Base-by-base conservation (phyloP, 2,329 filamentous ascomycete species). In the Pleurostoma richardsiae region DNA sequence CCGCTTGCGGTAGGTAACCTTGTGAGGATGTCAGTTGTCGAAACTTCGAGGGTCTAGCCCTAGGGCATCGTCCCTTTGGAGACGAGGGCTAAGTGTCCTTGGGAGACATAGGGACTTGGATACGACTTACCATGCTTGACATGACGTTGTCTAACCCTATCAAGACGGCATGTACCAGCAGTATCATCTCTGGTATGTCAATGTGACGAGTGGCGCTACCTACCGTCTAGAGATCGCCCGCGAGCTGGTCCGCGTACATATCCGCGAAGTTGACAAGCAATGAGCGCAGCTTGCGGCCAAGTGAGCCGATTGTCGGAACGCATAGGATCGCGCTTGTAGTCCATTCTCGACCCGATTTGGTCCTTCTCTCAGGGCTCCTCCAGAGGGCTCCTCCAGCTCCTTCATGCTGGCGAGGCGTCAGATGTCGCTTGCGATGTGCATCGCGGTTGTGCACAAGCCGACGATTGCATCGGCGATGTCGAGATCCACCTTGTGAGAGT, bases 401-500 rank as follows among this genome's bases (percentile, higher is more conserved):
- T 96, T 95, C 68, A 83, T 78, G 59, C 78, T 74, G 5, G 85
- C 85, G 41, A 92, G 72, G 60, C 88, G 84, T 42, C 87, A 77
- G 54, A 94, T 86, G 57, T 92, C 87, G 41, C 77, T 76, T 42
- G 81, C 79, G 50, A 95, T 91, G 49, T 85, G 81, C 60, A 88
- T 79, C 43, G 82, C 87, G 0, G 88, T 89, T n/a, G 88, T 78
- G 28, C 88, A 90, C 44, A 96, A 82, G 1, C 83, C 88, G 30
- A 79, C 76, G 31, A 96, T 72, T 11, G 87, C 88, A 60, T 94
- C 91, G 57, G 83, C 79, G n/a, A 96, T 74, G 47, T 85, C 75
- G 38, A 88, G 74, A 62, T 96, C 90, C 45, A 96, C 84, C 69
- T 94, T 94, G 52, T 89, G 80, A 4, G 86, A 83, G 68, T 71